Base-by-base conservation (phyloP, 2,329 filamentous ascomycete genomes). In the Dryadomyces quercus-mongolicae region DNA sequence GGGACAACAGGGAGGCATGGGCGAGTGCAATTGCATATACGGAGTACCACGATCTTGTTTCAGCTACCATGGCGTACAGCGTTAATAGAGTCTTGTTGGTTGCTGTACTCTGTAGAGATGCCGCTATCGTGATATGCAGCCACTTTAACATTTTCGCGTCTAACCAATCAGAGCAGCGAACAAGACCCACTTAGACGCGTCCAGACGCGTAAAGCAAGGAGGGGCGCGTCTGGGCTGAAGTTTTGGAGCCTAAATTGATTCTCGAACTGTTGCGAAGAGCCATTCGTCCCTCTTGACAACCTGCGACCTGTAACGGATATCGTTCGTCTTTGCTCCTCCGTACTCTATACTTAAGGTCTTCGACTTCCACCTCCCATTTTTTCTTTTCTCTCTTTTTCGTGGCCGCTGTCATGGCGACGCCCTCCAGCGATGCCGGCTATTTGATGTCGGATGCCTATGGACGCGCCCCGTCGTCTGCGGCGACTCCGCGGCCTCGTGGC, bases 401-500 rank as follows among this genome's bases (percentile, higher is more conserved):
- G 25, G 25, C 25, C 25, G 25, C 25, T 31, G 25, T 31, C 56
- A 77, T 78, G 74, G 73, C 74, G 62, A 67, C 75, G 45, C 57
- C 59, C 56, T 73, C 77, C 55, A 81, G 77, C 70, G 78, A 81
- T 59, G 69, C 71, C 65, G 77, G 76, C 60, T 73, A 74, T 62
- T 66, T 73, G 62, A 81, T 81, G 75, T 82, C 79, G 58, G 78
- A 82, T 61, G 74, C 70, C 55, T 69, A 70, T 51, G 73, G 71
- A 47, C 67, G 70, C 58, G 50, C 53, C 5, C 44, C 15, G n/a
- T 56, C 55, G 13, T 63, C 68, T 49, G 67, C 67, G 43, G 63
- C 66, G 53, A 74, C 75, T 46, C 74, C 74, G 51, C 70, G 70
- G 58, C 67, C 43, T 9, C 55, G 70, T 55, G 69, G 70, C 57